Evolutionary conservation across 768 basidiomycete species (phyloP), one percentile per base, ranked within the genome.

Genomic region (Suillus spraguei): DNA sequence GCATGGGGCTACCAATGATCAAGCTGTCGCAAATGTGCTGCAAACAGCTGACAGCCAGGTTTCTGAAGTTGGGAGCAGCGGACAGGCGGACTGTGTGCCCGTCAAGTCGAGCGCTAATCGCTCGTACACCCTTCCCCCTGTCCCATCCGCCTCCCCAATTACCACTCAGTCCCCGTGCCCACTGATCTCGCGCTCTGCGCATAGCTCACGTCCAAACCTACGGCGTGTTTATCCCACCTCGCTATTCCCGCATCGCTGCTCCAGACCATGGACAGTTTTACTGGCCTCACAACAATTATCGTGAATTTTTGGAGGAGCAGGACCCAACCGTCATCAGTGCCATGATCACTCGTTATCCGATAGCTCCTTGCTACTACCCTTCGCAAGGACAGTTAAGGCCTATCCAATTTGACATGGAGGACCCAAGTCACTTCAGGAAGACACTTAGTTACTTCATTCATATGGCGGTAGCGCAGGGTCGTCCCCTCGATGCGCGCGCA

Each of bases 401-500:
- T 2, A 54, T 66, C n/a, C 47, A 38, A 10, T 66, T 61, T 42
- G 56, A 66, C 53, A 60, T 64, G 63, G 49, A 58, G 22, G 42
- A 66, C 32, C 64, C 38, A 9, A 17, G 13, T 1, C 60, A 60
- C 44, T 59, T 42, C 22, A 22, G 33, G 36, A 35, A 59, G 24
- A 56, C 60, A 9, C 38, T 64, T 16, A 56, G 61, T 41, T 46
- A 44, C 39, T 63, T 60, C n/a, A 33, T 56, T 16, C 54, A 64
- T n/a, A 28, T 59, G 14, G 63, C 65, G 2, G 7, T 58, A 20
- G 60, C 54, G 20, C 55, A 52, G 13, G 63, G 65, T 49, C 63
- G 63, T 24, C 63, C 65, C 22, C 63, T 66, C 10, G 54, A 66
- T 44, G 65, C 53, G 10, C 64, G 65, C 14, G 59, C 59, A 24